Evolutionary conservation across 2,329 filamentous ascomycete species (phyloP), one percentile per base, ranked within the genome.

Genomic region (Aspergillus sp.): DNA sequence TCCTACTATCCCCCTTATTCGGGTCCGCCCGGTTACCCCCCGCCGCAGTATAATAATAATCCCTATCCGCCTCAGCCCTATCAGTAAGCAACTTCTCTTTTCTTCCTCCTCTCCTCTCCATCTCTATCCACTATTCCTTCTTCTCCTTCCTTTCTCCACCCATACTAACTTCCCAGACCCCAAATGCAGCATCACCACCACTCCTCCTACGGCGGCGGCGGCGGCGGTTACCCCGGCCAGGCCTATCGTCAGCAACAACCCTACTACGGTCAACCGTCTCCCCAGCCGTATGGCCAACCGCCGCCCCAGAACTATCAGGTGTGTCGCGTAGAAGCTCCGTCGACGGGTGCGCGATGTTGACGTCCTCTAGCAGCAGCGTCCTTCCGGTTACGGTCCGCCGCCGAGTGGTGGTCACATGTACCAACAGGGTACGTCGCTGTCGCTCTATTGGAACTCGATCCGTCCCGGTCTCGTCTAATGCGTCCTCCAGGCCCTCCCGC

Each of bases 1-100:
- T 86, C 85, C 60, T 84, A 82, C 65, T 87, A 85, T 68, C 82
- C 82, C 59, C 78, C 79, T 45, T 84, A 85, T 64, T 74, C 77
- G 67, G 79, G 79, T 50, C 76, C 80, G 59, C 76, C 78, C 65
- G 79, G 79, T 57, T 81, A 82, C 62, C 78, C 80, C 78, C 83
- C 78, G 49, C 71, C 68, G 59, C 66, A 70, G 48, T 62, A 63
- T 17, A 52, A 54, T 34, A 53, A 58, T 21, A 58, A 57, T 49
- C 43, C 47, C 55, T 64, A 66, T 56, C 63, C 66, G 55, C 66
- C 65, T 48, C 74, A 76, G 43, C 40, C 40, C 40, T 42, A 42
- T 48, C 70, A 69, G 68, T 75, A 67, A 65, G 71, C 50, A 52
- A 45, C 53, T 57, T 55, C 49, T 50, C 57, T 44, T 40, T n/a